Conservation (phyloP, 441 rosid genomes). For the Pelargonium exstipulatum region DNA sequence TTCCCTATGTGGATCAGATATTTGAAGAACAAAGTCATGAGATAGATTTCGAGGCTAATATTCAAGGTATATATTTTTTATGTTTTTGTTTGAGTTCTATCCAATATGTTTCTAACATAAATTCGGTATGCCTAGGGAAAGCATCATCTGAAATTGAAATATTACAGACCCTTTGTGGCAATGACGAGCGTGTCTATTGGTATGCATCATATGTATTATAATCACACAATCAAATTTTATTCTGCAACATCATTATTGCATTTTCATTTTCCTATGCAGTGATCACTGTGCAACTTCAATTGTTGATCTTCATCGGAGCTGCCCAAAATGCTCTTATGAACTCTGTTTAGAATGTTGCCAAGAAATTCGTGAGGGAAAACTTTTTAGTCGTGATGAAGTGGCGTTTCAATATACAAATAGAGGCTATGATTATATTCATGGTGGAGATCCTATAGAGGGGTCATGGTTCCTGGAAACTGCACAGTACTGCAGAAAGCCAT, state of each 20-base stretch:
- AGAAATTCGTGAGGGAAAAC: conserved; percentile 56
- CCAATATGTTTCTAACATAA: background rate
- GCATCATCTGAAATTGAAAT: conserved; percentile 33
- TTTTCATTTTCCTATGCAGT: conserved; percentile 35
- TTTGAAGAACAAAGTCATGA: conserved; percentile 49
- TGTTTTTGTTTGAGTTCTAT: conserved; percentile 1
- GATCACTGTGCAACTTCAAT: conserved; percentile 91
- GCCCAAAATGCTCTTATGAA: conserved; percentile 66
- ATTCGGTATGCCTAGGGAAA: conserved; percentile 27
- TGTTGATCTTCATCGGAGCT: conserved; percentile 73
- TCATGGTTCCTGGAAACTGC: conserved; percentile 18
- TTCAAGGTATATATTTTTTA: conserved; percentile 40
- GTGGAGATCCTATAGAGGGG: conserved; percentile 47
- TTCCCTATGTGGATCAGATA: conserved; percentile 56
- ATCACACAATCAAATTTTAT: background rate
- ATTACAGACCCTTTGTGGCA: conserved; percentile 41
- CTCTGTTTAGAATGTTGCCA: conserved; percentile 75
- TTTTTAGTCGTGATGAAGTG: conserved; percentile 37
- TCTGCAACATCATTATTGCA: background rate
- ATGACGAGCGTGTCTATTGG: conserved; percentile 85
- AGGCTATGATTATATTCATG: conserved; percentile 65
- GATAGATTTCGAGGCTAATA: conserved; percentile 47
- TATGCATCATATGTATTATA: conserved; percentile 15
- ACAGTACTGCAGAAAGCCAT: conserved; percentile 22
- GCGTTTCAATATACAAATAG: conserved; percentile 36